Percentiles rank a stretch among this genome's conserved stretches.
Evolutionary conservation across 2,329 filamentous ascomycete species (phyloP).

Genomic region (Fusarium circinatum): DNA sequence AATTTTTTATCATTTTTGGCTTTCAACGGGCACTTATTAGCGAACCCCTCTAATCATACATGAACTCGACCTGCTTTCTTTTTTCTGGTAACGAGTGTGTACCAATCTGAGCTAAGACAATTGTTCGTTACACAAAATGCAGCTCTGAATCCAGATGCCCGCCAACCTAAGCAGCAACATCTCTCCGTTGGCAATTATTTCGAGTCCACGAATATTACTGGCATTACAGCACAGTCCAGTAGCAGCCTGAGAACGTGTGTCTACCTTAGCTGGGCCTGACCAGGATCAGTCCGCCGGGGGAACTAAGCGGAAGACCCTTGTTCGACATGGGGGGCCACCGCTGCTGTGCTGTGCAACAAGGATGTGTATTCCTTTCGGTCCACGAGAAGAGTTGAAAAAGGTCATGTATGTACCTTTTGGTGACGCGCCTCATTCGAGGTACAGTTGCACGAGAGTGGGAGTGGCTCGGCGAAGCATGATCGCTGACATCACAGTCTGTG

Average conservation of each 20-base stretch:
- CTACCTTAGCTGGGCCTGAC: constrained; percentile 11
- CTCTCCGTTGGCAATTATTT: constrained; percentile 1
- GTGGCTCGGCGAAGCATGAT: constrained; percentile 23
- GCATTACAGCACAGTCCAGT: not conserved
- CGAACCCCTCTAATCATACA: constrained; percentile 3
- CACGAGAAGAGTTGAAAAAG: constrained; percentile 11
- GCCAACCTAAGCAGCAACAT: not conserved
- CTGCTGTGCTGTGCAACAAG: constrained; percentile 16
- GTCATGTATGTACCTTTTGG: constrained; percentile 12
- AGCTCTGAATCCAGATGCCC: not conserved
- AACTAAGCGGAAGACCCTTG: constrained; percentile 32
- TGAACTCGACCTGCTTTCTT: not conserved
- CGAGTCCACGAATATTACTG: constrained; percentile 18
- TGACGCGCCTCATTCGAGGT: constrained; percentile 27
- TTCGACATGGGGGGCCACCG: constrained; percentile 36
- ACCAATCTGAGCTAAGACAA: not conserved
- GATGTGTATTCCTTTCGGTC: not conserved
- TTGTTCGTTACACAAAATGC: not conserved
- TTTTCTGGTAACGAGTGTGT: not conserved
- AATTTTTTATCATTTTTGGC: not conserved
- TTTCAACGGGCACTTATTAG: constrained; percentile 14
- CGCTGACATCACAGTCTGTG: constrained; percentile 41
- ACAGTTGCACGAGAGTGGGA: constrained; percentile 16
- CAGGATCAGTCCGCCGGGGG: constrained; percentile 26
- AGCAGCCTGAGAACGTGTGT: constrained; percentile 14